Evolutionary conservation across 768 basidiomycete species (phyloP).

Genomic region (Neoboletus magnificus): DNA sequence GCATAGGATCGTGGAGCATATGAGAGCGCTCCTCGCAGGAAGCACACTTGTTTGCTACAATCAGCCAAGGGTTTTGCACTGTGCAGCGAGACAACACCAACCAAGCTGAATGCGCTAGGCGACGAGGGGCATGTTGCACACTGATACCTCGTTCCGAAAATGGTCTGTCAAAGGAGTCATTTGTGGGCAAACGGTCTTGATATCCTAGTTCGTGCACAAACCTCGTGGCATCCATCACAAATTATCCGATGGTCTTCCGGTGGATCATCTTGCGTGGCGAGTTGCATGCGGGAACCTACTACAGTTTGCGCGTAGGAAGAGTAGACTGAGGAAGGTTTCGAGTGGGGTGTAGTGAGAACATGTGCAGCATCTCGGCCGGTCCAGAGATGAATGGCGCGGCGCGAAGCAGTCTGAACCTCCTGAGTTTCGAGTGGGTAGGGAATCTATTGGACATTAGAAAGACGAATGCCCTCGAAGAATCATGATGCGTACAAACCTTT

Average conservation of each 20-base stretch:
- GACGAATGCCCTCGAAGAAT: neutral
- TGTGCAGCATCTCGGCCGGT: constrained; percentile 68
- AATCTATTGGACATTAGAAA: constrained; percentile 49
- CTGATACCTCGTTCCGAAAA: constrained; percentile 80
- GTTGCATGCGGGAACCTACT: constrained; percentile 47
- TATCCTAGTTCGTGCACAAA: constrained; percentile 28
- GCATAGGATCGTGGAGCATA: constrained; percentile 74
- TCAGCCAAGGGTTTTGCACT: neutral
- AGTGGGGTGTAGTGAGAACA: constrained; percentile 45
- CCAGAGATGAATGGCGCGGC: constrained; percentile 74
- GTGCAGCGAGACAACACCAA: constrained; percentile 28
- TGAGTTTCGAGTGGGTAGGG: constrained; percentile 74
- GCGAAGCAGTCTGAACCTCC: constrained; percentile 74
- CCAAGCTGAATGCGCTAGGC: constrained; percentile 70
- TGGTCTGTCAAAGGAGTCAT: constrained; percentile 43
- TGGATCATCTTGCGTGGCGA: constrained; percentile 28
- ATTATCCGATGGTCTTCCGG: constrained; percentile 53
- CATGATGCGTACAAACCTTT: constrained; percentile 54
- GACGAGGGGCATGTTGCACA: constrained; percentile 86
- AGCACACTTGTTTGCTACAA: constrained; percentile 53
- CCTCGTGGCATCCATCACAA: constrained; percentile 62
- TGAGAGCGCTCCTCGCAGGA: constrained; percentile 79
- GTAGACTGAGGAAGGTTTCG: constrained; percentile 55
- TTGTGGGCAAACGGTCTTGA: neutral
- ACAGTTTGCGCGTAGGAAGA: constrained; percentile 68